phyloP scores from a whole-genome alignment of 352 stramenopile species.

The Phytophthora pinifolia region DNA sequence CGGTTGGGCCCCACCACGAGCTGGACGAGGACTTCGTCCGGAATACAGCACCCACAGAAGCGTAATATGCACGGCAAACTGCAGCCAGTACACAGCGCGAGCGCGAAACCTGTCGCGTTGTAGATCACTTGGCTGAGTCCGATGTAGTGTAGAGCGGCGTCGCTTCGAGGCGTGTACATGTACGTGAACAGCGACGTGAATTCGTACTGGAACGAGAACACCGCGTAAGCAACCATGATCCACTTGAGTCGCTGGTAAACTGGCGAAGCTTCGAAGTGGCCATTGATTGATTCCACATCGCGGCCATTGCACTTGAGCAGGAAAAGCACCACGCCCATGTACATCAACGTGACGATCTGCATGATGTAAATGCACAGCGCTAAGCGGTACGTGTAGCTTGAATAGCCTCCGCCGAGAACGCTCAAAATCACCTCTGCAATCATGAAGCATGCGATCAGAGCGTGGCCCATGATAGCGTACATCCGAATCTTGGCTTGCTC shows the following conservation, averaged over 20 bases:
- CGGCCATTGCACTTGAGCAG: slow-evolving; percentile 44
- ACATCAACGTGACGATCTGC: slow-evolving; percentile 47
- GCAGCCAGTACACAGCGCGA: slow-evolving; percentile 48
- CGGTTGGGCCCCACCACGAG: slow-evolving; percentile 39
- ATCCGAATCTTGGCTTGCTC: slow-evolving; percentile 44
- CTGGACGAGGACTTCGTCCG: slow-evolving; percentile 46
- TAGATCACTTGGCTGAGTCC: slow-evolving; percentile 44
- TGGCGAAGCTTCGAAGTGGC: slow-evolving; percentile 50
- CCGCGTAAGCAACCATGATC: slow-evolving; percentile 50
- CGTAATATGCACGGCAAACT: slow-evolving; percentile 51
- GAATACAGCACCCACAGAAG: slow-evolving; percentile 43
- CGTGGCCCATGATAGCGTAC: slow-evolving; percentile 38
- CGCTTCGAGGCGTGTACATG: slow-evolving; percentile 23
- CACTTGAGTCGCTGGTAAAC: slow-evolving; percentile 57
- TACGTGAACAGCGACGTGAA: slow-evolving; percentile 50
- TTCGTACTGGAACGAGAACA: slow-evolving; percentile 58
- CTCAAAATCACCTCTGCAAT: slow-evolving; percentile 29
- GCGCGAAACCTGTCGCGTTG: slow-evolving; percentile 35
- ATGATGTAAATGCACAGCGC: slow-evolving; percentile 46
- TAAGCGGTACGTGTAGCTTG: slow-evolving; percentile 33
- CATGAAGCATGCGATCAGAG: slow-evolving; percentile 30
- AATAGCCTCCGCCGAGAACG: slow-evolving; percentile 38
- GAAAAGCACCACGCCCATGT: slow-evolving; percentile 43
- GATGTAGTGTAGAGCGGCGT: slow-evolving; percentile 35
- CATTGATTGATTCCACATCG: slow-evolving; percentile 57